phyloP scores from a whole-genome alignment of 352 stramenopile genomes.

The Pythium volutum region DNA sequence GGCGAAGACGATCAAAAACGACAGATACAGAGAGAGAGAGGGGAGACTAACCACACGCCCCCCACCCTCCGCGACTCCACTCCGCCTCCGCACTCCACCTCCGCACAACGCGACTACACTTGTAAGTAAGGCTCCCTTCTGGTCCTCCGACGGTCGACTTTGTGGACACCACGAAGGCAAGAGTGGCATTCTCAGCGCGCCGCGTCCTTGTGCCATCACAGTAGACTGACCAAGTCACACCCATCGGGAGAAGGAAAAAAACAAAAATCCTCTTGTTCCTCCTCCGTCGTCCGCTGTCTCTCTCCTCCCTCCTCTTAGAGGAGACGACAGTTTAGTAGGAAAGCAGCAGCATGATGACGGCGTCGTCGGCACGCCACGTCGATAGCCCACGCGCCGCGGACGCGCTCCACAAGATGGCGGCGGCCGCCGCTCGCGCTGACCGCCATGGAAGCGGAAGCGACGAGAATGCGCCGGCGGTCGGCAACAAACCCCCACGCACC shows the following conservation, averaged over 20 bases:
- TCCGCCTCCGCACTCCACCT: not conserved
- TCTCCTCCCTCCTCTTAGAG: too few relatives aligned
- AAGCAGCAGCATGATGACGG: conserved; percentile 16
- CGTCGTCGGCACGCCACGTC: conserved; percentile 5
- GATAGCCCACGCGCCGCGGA: conserved; percentile 12
- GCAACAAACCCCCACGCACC: conserved; percentile 7
- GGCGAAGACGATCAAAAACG: conserved; percentile 1
- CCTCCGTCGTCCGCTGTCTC: not conserved
- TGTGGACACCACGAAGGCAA: not conserved
- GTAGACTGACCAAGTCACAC: not conserved
- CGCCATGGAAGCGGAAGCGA: not conserved
- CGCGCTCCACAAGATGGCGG: conserved; percentile 22
- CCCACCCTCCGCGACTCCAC: not conserved
- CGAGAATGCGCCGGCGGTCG: conserved; percentile 26
- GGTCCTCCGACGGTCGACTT: too few relatives aligned
- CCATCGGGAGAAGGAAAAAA: too few relatives aligned
- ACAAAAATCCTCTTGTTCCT: not conserved
- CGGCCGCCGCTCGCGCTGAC: conserved; percentile 1
- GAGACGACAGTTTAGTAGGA: too few relatives aligned
- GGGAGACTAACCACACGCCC: not conserved
- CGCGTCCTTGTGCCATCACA: not conserved
- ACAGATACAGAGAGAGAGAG: not conserved
- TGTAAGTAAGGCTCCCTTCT: too few relatives aligned
- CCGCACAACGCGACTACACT: conserved; percentile 9
- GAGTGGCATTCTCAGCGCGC: conserved; percentile 5